phyloP scores from a whole-genome alignment of 306 rosid species.

The Parietaria judaica region DNA sequence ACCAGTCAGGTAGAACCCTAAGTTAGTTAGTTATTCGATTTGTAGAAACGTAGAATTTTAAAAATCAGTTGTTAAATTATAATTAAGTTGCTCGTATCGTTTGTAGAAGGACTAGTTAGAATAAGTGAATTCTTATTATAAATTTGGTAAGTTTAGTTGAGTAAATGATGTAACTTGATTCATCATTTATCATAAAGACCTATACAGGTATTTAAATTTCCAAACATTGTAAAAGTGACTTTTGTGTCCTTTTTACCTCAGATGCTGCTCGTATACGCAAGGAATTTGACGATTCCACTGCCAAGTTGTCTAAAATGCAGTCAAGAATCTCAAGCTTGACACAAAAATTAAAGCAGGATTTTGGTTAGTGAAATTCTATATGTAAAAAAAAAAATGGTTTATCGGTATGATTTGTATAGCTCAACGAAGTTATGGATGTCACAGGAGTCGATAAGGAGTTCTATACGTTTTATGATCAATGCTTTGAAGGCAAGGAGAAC shows the following conservation, averaged over 20 bases:
- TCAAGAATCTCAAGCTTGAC: slow-evolving; percentile 79
- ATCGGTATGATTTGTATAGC: slow-evolving; percentile 25
- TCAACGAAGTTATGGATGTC: slow-evolving; percentile 24
- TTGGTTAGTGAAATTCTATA: slow-evolving; percentile 58
- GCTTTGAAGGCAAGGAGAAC: slow-evolving; percentile 90
- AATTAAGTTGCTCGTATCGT: too few relatives aligned
- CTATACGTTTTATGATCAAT: slow-evolving; percentile 72
- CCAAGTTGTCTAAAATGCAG: slow-evolving; percentile 74
- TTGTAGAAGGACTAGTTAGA: too few relatives aligned
- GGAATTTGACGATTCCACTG: slow-evolving; percentile 86
- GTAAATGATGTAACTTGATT: too few relatives aligned
- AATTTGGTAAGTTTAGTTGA: too few relatives aligned
- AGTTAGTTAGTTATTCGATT: too few relatives aligned
- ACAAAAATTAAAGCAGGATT: slow-evolving; percentile 71
- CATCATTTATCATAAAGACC: too few relatives aligned
- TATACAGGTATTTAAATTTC: too few relatives aligned
- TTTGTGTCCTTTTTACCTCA: slow-evolving; percentile 28
- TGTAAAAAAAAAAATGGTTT: slow-evolving; percentile 15
- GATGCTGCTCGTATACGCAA: slow-evolving; percentile 85
- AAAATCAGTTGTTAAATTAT: too few relatives aligned
- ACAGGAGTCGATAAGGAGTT: slow-evolving; percentile 91
- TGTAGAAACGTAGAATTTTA: too few relatives aligned
- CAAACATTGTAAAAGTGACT: slow-evolving; percentile 10
- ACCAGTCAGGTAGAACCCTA: slow-evolving; percentile 60
- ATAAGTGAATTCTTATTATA: too few relatives aligned